Percentiles rank a stretch among this genome's conserved stretches.
phyloP scores from a whole-genome alignment of 495 filamentous ascomycete species.

The Penicillium parvum region DNA sequence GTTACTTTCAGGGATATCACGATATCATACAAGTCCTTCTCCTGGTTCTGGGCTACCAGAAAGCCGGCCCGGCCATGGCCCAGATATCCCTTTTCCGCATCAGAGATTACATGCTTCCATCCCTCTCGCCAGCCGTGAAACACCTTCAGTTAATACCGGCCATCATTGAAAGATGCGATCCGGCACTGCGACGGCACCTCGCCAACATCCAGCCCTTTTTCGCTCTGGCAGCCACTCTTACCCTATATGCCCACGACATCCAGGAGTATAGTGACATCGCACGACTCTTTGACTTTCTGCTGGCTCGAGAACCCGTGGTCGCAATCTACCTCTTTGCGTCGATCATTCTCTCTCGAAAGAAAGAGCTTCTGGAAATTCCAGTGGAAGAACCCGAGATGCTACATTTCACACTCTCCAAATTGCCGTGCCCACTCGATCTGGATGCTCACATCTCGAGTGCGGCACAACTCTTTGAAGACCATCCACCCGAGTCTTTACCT shows the following conservation, averaged over 20 bases:
- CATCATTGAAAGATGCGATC: conserved; percentile 67
- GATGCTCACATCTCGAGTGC: conserved; percentile 69
- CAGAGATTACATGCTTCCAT: conserved; percentile 95
- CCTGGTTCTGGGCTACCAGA: conserved; percentile 64
- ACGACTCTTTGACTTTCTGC: conserved; percentile 83
- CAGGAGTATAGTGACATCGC: conserved; percentile 83
- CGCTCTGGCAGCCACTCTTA: conserved; percentile 83
- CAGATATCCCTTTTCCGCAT: conserved; percentile 84
- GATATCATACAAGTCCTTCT: conserved; percentile 97
- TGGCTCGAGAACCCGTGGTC: conserved; percentile 80
- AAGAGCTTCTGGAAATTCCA: conserved; percentile 77
- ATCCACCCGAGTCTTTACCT: conserved; percentile 71
- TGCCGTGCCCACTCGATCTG: conserved; percentile 79
- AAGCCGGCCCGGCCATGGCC: conserved; percentile 55
- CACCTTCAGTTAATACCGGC: conserved; percentile 82
- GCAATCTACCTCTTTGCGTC: conserved; percentile 88
- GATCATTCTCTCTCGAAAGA: conserved; percentile 72
- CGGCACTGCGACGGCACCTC: conserved; percentile 64
- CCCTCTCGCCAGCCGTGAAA: conserved; percentile 70
- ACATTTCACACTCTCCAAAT: conserved; percentile 79
- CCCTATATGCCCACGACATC: conserved; percentile 94
- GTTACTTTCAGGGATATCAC: conserved; percentile 98
- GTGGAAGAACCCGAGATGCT: conserved; percentile 90
- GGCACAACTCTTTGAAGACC: conserved; percentile 51
- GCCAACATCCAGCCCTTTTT: conserved; percentile 81